Base-by-base conservation (phyloP, 345 rosid species). In the Rubroshorea leprosula region DNA sequence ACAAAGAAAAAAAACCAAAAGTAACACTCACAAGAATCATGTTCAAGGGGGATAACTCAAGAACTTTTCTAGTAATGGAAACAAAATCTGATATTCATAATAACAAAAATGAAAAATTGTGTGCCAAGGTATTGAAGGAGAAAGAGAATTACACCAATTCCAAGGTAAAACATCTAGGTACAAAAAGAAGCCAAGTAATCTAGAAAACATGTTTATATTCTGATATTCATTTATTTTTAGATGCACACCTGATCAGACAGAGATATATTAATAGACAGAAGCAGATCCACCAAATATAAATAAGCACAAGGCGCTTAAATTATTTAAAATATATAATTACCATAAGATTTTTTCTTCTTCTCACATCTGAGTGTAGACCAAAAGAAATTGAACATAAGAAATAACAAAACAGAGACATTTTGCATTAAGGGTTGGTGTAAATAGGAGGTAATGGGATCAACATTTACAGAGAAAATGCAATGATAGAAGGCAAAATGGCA, bases 91-190 rank as follows among this genome's bases (percentile, higher is more conserved):
- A 39, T 2, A 39, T 7, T 5, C 15, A 39, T 13, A 39, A 8
- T 2, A 8, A 39, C 3, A 2, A 8, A 39, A 14, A n/a, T n/a
- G n/a, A n/a, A n/a, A 44, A 44, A n/a, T 35, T 35, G 7, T 35
- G 41, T 13, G 12, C 41, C 41, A 44, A n/a, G 4, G 47, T 15
- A 44, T 10, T 44, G 2, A 44, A 15, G 47, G 17, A 44, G 47
- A 44, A 10, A 5, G 47, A 59, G 7, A n/a, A 63, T 73, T 78
- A 93, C 97, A 35, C 6, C 5, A 6, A 35, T 35, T 2, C 41
- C 41, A 35, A 2, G 5, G 41, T 35, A 10, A 4, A 27, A 27
- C 31, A 27, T 27, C 4, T 3, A 4, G 4, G 8, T 27, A 3
- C 31, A 27, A 27, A 3, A 27, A 8, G 31, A 27, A 35, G 41